Evolutionary conservation across 805 yeast genomes (phyloP).

Genomic region (Starmerella apicola): DNA sequence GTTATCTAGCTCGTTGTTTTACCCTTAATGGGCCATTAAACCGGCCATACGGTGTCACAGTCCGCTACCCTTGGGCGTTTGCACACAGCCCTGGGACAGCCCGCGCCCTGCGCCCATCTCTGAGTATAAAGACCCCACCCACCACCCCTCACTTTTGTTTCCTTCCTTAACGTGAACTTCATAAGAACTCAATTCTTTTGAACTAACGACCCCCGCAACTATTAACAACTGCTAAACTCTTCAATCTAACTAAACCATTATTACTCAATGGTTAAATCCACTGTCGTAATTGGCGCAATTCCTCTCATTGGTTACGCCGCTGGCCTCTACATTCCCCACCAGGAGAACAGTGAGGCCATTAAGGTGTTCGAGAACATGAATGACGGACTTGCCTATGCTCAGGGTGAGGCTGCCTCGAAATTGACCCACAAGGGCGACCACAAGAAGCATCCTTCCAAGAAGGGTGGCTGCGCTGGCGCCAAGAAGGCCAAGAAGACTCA

Average conservation of each 20-base stretch:
- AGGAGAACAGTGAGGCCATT: background rate
- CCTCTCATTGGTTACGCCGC: constrained; percentile 16
- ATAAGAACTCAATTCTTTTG: no score
- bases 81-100: no score
- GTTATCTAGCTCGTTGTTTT: no score
- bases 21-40: no score
- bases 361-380: constrained; percentile 1
- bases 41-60: no score
- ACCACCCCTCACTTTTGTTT: no score
- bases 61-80: no score
- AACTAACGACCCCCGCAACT: no score
- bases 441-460: constrained; percentile 2
- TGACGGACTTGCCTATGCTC: background rate
- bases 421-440: background rate
- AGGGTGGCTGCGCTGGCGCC: constrained; percentile 5
- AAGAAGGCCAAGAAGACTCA: background rate
- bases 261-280: constrained; percentile 19
- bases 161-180: no score
- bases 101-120: no score
- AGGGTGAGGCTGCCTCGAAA: background rate
- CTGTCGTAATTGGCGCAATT: constrained; percentile 18
- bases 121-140: no score
- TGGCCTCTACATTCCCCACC: constrained; percentile 23
- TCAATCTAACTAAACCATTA: background rate
- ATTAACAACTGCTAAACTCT: no score